Evolutionary conservation across 1,284 basidiomycete genomes (phyloP), one percentile per base, ranked within the genome.

Genomic region (Mycena sp.): DNA sequence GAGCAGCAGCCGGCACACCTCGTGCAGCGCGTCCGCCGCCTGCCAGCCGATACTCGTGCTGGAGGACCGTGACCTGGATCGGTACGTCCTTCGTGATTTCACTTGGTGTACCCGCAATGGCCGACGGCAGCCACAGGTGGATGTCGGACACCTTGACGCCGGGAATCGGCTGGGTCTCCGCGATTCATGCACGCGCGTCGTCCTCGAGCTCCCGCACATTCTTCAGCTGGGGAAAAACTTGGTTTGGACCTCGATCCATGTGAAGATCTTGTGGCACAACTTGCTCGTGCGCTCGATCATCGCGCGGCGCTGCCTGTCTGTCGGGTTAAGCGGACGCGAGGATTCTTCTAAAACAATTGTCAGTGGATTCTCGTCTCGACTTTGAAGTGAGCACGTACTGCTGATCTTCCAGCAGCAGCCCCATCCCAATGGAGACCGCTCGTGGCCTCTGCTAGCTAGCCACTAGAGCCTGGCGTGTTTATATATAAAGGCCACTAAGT

Each of bases 71-170:
- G n/a, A 4, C 3, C 6, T 25, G n/a, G 21, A 50, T 10, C 2
- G 19, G 7, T 2, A 49, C 28, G 6, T 35, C 37, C 10, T 14
- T 25, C 11, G 6, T 4, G 16, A 25, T 2, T 16, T 16, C 21
- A 2, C 11, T 2, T 12, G 46, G 46, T n/a, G n/a, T n/a, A n/a
- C n/a, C n/a, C n/a, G n/a, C n/a, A 21, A 64, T 29, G 35, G 45
- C 55, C 7, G 62, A 64, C 4, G 62, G 62, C 7, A 64, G 48
- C 62, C 62, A 64, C 16, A 58, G 23, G 3, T 26, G 19, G n/a
- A 63, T 12, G 10, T 58, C 55, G 3, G 29, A 28, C 1, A 63
- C 56, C 14, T 12, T 44, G 45, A 59, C 16, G 5, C 55, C 61
- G 3, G 32, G 55, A 1, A 59, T 23, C 0, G 50, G 23, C 40